Evolutionary conservation across 495 filamentous ascomycete genomes (phyloP).

Genomic region (Parachaetomium inaequale): DNA sequence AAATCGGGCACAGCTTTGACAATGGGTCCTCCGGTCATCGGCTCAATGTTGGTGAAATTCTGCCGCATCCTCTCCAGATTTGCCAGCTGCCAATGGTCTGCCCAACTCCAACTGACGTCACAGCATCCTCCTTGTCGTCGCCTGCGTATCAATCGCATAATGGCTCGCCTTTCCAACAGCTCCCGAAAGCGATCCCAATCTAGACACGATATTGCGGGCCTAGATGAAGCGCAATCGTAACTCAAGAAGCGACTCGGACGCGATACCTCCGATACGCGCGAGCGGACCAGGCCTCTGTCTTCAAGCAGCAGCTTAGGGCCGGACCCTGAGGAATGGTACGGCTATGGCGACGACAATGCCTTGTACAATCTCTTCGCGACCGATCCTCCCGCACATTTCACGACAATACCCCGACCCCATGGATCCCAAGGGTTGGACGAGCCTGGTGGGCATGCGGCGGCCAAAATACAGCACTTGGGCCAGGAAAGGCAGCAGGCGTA

Average conservation of each 20-base stretch:
- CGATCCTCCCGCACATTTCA: neutral
- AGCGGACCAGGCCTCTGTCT: neutral
- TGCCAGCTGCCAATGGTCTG: neutral
- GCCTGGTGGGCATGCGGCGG: no score
- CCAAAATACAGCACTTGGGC: no score
- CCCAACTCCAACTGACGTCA: neutral
- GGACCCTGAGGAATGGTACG: slow-evolving; percentile 1
- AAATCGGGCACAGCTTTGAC: no score
- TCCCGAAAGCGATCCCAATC: neutral
- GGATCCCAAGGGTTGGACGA: slow-evolving; percentile 1
- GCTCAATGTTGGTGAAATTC: no score
- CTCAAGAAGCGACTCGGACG: neutral
- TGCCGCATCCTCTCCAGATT: neutral
- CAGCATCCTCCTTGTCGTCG: neutral
- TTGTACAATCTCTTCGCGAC: neutral
- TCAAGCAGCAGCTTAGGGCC: slow-evolving; percentile 1
- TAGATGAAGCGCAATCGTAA: neutral
- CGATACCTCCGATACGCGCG: slow-evolving; percentile 2
- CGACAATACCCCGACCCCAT: neutral
- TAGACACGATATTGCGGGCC: neutral
- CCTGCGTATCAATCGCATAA: neutral
- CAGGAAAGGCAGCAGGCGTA: no score
- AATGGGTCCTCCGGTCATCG: no score
- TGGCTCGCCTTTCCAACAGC: neutral
- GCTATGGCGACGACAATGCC: neutral